These are phyloP conservation scores for Cadophora luteo-olivacea DNA, from an alignment of 2,329 filamentous ascomycete species.

Conservation along the genomic window DNA sequence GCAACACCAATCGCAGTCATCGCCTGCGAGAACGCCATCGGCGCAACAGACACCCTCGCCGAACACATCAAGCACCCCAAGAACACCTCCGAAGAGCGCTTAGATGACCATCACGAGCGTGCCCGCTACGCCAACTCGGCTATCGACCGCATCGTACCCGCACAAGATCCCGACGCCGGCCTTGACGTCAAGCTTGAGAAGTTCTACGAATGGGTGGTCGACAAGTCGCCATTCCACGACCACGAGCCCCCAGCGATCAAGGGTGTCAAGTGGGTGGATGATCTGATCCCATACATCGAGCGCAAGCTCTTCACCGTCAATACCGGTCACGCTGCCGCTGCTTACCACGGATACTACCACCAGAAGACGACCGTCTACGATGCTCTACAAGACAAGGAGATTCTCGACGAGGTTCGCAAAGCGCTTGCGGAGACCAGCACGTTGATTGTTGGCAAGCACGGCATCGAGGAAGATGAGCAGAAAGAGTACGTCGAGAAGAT, in stretches of 20 bases:
- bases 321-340: slow-evolving; percentile 94
- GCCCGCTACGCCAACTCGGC: slow-evolving; percentile 96
- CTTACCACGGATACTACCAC: slow-evolving; percentile 90
- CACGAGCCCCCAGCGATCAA: slow-evolving; percentile 75
- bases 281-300: slow-evolving; percentile 95
- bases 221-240: slow-evolving; percentile 81
- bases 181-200: slow-evolving; percentile 96
- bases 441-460: slow-evolving; percentile 87
- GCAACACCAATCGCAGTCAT: slow-evolving; percentile 83
- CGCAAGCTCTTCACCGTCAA: slow-evolving; percentile 99
- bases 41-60: slow-evolving; percentile 87
- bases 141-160: slow-evolving; percentile 97
- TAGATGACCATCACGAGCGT: slow-evolving; percentile 72
- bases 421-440: slow-evolving; percentile 85
- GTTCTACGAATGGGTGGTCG: slow-evolving; percentile 99
- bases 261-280: slow-evolving; percentile 90
- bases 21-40: slow-evolving; percentile 97
- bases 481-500: slow-evolving; percentile 90
- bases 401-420: slow-evolving; percentile 79
- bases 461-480: slow-evolving; percentile 77
- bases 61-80: slow-evolving; percentile 77
- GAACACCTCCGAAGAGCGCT: slow-evolving; percentile 72
- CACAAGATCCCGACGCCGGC: slow-evolving; percentile 79
- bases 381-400: slow-evolving; percentile 79
- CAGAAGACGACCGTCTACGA: slow-evolving; percentile 91